Evolutionary conservation across 345 rosid species (phyloP), one percentile per base, ranked within the genome.

Genomic region (Carallia pectinifolia): DNA sequence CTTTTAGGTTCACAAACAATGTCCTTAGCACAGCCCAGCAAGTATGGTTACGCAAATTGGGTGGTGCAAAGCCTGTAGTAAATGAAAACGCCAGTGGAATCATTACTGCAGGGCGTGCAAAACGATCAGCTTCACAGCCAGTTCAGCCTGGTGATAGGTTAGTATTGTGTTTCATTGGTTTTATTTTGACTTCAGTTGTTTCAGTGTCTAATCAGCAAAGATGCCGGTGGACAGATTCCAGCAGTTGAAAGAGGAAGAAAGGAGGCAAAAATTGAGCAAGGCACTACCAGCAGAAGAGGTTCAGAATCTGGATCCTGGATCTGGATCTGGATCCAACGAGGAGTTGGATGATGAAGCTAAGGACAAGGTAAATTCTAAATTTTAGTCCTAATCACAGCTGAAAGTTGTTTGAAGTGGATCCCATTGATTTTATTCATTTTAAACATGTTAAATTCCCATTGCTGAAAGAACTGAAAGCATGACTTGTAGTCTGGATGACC

Each of bases 11-110:
- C 75, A 86, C 91, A 66, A 95, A 95, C 76, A 95, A 95, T 54
- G 83, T 95, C 61, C 96, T 95, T 53, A 95, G 99, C 78, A 95
- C 99, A 0, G 96, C 97, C 17, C 99, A 95, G 74, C 99, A 95
- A 75, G 88, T 95, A 58, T 95, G 97, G 97, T 84, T 95, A 60
- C 93, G 97, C 71, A 92, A 89, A 82, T 82, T 89, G 76, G 99
- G 99, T 53, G 97, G 99, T 65, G 97, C 99, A 64, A 85, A 85
- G 71, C 89, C 99, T 65, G 90, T 79, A 44, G 88, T 92, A 71
- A 79, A 73, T 80, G 97, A 89, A 79, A 85, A 88, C 70, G 96
- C 97, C 19, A 80, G 85, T 74, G 91, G 90, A 69, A 95, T 90
- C 71, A 95, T 95, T 71, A 89, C 87, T 61, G 99, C 99, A 9